phyloP scores from a whole-genome alignment of 352 stramenopile genomes.

The Phytopythium boreale region DNA sequence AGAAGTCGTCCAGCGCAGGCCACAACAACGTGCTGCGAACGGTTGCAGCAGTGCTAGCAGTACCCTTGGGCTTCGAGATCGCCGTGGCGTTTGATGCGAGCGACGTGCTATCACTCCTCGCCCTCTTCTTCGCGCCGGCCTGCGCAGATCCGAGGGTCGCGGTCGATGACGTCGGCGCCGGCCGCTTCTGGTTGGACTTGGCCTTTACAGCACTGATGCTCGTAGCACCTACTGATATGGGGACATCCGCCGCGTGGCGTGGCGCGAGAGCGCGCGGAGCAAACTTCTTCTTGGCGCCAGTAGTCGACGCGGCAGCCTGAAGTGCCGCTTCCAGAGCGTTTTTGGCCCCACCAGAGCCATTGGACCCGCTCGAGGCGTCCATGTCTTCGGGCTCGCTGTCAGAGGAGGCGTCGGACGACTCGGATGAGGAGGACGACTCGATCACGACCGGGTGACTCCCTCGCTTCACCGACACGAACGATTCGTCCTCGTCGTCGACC shows the following conservation, averaged over 20 bases:
- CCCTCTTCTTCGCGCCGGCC: slow-evolving; percentile 5
- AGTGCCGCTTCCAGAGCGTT: slow-evolving; percentile 66
- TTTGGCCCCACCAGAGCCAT: slow-evolving; percentile 5
- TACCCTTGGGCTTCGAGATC: background rate
- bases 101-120: slow-evolving; percentile 5
- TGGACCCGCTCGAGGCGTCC: slow-evolving; percentile 6
- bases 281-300: slow-evolving; percentile 5
- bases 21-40: slow-evolving; percentile 55
- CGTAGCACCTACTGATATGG: slow-evolving; percentile 2
- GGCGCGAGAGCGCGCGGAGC: background rate
- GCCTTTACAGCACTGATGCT: slow-evolving; percentile 11
- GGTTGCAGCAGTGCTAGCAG: background rate
- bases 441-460: slow-evolving; percentile 14
- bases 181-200: slow-evolving; percentile 1
- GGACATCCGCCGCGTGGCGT: background rate
- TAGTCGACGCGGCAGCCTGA: slow-evolving; percentile 23
- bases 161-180: background rate
- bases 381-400: slow-evolving; percentile 30
- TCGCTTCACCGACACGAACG: slow-evolving; percentile 13
- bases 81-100: background rate
- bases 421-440: slow-evolving; percentile 12
- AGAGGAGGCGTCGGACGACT: slow-evolving; percentile 15
- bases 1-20: slow-evolving; percentile 73
- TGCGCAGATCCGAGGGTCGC: background rate
- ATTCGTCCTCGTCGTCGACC: slow-evolving; percentile 15